Percentiles rank a stretch among this genome's conserved stretches.
phyloP scores from a whole-genome alignment of 495 filamentous ascomycete genomes.

The Hypoxylon subgilvum region DNA sequence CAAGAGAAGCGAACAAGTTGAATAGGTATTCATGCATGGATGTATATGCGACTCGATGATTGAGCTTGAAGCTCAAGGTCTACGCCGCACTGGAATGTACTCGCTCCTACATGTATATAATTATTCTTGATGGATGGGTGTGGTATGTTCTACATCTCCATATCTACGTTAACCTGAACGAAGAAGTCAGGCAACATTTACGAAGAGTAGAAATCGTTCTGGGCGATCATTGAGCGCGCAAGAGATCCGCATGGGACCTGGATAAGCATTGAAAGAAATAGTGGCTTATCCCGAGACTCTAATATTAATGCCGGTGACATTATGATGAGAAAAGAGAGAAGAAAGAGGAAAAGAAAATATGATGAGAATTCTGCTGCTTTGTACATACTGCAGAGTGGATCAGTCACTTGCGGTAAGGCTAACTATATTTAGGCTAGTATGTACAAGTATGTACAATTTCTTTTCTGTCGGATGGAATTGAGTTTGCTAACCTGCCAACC shows the following conservation, averaged over 20 bases:
- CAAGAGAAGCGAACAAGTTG: constrained; percentile 17
- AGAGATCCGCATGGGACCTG: constrained; percentile 82
- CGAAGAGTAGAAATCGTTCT: constrained; percentile 75
- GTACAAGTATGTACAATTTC: too few relatives aligned
- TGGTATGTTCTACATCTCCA: constrained; percentile 54
- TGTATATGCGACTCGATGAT: neutral
- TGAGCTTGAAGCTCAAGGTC: neutral
- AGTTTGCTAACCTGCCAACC: constrained; percentile 24
- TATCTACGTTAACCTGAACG: constrained; percentile 53
- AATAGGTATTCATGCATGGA: constrained; percentile 6
- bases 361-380: constrained; percentile 23
- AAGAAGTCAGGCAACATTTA: constrained; percentile 65
- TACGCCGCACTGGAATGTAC: too few relatives aligned
- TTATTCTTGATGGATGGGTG: constrained; percentile 7
- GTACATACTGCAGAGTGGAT: constrained; percentile 8
- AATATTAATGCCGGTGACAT: constrained; percentile 97
- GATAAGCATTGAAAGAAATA: constrained; percentile 80
- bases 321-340: constrained; percentile 65
- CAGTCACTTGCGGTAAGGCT: constrained; percentile 13
- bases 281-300: constrained; percentile 98
- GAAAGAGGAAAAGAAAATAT: constrained; percentile 41
- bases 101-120: neutral
- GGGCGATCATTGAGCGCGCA: constrained; percentile 99
- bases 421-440: constrained; percentile 13
- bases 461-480: too few relatives aligned